These are phyloP conservation scores for Platismatia glauca DNA, from an alignment of 495 filamentous ascomycete genomes.

Conservation along the genomic window DNA sequence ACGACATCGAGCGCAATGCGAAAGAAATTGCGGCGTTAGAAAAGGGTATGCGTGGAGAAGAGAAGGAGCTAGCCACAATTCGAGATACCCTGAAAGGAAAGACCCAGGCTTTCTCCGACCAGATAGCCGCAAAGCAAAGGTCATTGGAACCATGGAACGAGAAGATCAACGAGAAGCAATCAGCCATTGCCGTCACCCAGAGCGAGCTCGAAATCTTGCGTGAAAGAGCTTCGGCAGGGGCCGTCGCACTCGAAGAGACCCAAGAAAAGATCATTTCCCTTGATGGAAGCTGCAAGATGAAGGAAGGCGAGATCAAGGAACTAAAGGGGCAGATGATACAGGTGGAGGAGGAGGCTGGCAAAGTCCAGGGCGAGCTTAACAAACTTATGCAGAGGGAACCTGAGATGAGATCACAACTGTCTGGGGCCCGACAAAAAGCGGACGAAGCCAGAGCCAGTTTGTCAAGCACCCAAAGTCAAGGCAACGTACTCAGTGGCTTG, in stretches of 20 bases:
- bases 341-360: constrained; percentile 64
- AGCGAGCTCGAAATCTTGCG: constrained; percentile 86
- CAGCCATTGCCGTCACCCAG: constrained; percentile 84
- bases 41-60: constrained; percentile 62
- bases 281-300: constrained; percentile 56
- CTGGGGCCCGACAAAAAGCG: constrained; percentile 81
- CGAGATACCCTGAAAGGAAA: constrained; percentile 85
- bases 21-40: constrained; percentile 66
- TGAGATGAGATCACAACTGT: constrained; percentile 68
- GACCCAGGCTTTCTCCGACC: constrained; percentile 85
- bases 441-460: constrained; percentile 89
- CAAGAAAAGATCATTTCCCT: constrained; percentile 67
- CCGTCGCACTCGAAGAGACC: constrained; percentile 74
- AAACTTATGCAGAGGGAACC: constrained; percentile 69
- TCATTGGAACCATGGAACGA: constrained; percentile 92
- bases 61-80: constrained; percentile 69
- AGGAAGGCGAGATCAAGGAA: constrained; percentile 65
- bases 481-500: constrained; percentile 81
- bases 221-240: constrained; percentile 79
- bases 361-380: constrained; percentile 60
- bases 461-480: constrained; percentile 80
- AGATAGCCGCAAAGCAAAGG: constrained; percentile 88
- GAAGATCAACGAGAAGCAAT: constrained; percentile 92
- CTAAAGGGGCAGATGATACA: constrained; percentile 60
- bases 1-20: constrained; percentile 68